Evolutionary conservation across 2,329 filamentous ascomycete genomes (phyloP).

Genomic region (Phialophora tarda): DNA sequence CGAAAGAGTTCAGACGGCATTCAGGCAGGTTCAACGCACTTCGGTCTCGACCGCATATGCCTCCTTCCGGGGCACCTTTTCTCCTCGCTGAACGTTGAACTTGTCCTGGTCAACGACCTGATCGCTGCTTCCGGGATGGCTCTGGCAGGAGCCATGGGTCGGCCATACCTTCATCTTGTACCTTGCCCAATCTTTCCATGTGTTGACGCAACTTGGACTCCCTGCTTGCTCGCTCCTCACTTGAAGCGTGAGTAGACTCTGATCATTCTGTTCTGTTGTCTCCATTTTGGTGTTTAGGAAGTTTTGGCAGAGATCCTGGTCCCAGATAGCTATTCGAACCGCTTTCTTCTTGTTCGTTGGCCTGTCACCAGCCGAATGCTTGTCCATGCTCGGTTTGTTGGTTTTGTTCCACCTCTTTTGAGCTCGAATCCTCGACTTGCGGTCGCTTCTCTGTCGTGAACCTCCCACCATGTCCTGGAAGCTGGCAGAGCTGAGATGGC

Average conservation of each 20-base stretch:
- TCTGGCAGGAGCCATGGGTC: background rate
- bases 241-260: background rate
- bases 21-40: background rate
- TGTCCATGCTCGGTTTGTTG: background rate
- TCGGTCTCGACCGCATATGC: background rate
- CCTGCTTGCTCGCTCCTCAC: background rate
- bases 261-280: background rate
- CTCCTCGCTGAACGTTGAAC: background rate
- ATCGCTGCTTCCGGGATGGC: background rate
- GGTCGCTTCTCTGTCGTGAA: background rate
- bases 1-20: background rate
- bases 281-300: background rate
- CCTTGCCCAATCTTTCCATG: background rate
- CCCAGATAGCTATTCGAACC: background rate
- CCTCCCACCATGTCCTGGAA: conserved; percentile 33
- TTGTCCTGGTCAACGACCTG: background rate
- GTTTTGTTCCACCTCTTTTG: background rate
- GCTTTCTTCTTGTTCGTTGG: background rate
- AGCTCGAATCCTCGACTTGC: background rate
- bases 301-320: background rate
- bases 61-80: background rate
- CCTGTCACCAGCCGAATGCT: background rate
- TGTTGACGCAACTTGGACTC: background rate
- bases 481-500: conserved; percentile 35
- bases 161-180: background rate